Evolutionary conservation across 495 filamentous ascomycete genomes (phyloP).

Genomic region (Durotheca rogersii): DNA sequence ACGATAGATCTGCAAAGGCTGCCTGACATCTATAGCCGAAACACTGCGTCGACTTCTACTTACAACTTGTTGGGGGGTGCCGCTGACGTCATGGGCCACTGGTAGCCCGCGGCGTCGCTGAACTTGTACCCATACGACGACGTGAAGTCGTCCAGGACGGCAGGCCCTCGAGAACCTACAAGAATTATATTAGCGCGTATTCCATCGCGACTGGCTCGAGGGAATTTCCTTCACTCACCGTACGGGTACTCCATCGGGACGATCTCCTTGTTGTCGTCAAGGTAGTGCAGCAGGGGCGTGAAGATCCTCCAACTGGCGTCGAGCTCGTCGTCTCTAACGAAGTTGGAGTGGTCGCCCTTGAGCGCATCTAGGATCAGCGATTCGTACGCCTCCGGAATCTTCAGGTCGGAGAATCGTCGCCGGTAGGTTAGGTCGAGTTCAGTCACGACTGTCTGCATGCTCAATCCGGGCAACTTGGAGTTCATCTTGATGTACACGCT

Average conservation of each 20-base stretch:
- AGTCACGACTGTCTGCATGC: conserved; percentile 99
- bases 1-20: conserved; percentile 20
- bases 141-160: conserved; percentile 97
- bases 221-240: conserved; percentile 62
- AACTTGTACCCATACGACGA: conserved; percentile 98
- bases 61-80: conserved; percentile 69
- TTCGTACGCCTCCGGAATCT: conserved; percentile 99
- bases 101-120: conserved; percentile 93
- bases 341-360: conserved; percentile 99
- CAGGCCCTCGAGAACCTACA: conserved; percentile 92
- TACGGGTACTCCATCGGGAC: conserved; percentile 99
- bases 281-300: conserved; percentile 93
- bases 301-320: conserved; percentile 99
- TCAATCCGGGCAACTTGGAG: conserved; percentile 96
- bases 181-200: conserved; percentile 12
- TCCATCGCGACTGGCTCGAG: not conserved
- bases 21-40: conserved; percentile 32
- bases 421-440: conserved; percentile 98
- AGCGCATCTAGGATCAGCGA: conserved; percentile 95
- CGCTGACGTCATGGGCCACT: conserved; percentile 76
- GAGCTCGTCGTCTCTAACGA: conserved; percentile 97
- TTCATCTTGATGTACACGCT: conserved; percentile 99
- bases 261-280: conserved; percentile 98
- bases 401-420: conserved; percentile 96
- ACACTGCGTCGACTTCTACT: conserved; percentile 35